Evolutionary conservation across 768 basidiomycete genomes (phyloP), one percentile per base, ranked within the genome.

Genomic region (Boletales sp.): DNA sequence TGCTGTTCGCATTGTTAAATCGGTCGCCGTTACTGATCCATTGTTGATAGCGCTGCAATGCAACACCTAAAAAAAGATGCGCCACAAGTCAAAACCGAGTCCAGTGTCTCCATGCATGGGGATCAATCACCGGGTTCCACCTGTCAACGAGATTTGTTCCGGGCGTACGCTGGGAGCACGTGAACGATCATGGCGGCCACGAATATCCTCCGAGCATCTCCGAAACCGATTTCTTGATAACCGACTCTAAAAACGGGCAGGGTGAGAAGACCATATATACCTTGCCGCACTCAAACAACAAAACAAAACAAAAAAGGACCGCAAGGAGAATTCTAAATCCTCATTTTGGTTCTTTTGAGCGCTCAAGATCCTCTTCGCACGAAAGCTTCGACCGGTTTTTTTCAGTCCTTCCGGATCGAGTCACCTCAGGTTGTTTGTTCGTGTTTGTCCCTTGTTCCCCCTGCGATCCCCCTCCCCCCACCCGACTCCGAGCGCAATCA

Each of bases 331-430:
- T 48, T 50, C 57, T 45, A 42, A 48, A 58, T 41, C 52, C 56
- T 45, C 47, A 36, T 18, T 41, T 30, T 38, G 37, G 47, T 30
- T 27, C 31, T 40, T 39, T 36, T 46, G 40, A 24, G 47, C 52
- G 52, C 55, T 40, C 46, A 37, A 67, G 57, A 60, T 59, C 50
- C 49, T 27, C 48, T 50, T 54, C 47, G 18, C 47, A 52, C 48
- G 18, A 50, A 27, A 1, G 21, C 42, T 52, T 52, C 35, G 32
- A 38, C 40, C 45, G 2, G 32, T 44, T 30, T 54, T 54, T 45
- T 30, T 14, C 39, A 14, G 14, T 8, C 14, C 48, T 52, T 27
- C 48, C 34, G 48, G 50, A 45, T 42, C n/a, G 43, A 48, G 13
- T 34, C 12, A 8, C 14, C 17, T 27, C 31, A 7, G 6, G 13